A percentile compares a stretch with the other conserved stretches of the same genome.
Conservation (phyloP, 495 filamentous ascomycete genomes). For the Podospora pseudopauciseta region DNA sequence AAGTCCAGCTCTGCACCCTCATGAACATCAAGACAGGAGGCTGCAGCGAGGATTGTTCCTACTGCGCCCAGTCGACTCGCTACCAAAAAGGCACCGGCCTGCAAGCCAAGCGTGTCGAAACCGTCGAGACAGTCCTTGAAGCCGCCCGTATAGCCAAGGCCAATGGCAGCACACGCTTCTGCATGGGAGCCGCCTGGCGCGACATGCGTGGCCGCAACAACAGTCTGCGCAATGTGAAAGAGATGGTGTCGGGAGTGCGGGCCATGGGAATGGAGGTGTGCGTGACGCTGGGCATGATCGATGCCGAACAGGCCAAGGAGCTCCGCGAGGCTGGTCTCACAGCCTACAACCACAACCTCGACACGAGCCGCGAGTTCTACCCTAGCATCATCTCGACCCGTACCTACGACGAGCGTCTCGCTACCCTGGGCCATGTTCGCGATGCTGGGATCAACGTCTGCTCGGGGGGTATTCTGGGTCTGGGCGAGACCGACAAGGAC, state of each 20-base stretch:
- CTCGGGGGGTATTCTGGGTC: slow-evolving; percentile 74
- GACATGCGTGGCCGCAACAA: slow-evolving; percentile 87
- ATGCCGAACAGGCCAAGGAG: slow-evolving; percentile 69
- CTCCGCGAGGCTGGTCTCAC: slow-evolving; percentile 78
- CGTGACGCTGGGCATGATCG: slow-evolving; percentile 87
- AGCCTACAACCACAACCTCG: slow-evolving; percentile 87
- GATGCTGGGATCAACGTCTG: slow-evolving; percentile 84
- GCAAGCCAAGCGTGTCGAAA: slow-evolving; percentile 69
- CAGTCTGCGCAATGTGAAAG: slow-evolving; percentile 69
- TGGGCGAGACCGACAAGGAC: slow-evolving; percentile 71
- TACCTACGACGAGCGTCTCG: slow-evolving; percentile 76
- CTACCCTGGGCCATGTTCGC: slow-evolving; percentile 69
- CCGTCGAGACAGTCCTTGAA: slow-evolving; percentile 70
- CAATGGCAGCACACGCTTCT: slow-evolving; percentile 82
- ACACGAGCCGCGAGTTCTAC: slow-evolving; percentile 83
- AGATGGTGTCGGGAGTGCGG: slow-evolving; percentile 73
- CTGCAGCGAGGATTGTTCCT: slow-evolving; percentile 82
- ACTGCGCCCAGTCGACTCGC: slow-evolving; percentile 81
- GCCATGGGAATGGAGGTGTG: slow-evolving; percentile 82
- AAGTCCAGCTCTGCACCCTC: slow-evolving; percentile 83
- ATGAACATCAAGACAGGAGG: slow-evolving; percentile 96
- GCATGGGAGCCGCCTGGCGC: slow-evolving; percentile 88
- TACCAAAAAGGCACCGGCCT: slow-evolving; percentile 77
- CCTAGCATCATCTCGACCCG: slow-evolving; percentile 75
- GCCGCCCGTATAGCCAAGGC: slow-evolving; percentile 71